Evolutionary conservation across 257 asterid genomes (phyloP).

Genomic region (Petunia secreta): DNA sequence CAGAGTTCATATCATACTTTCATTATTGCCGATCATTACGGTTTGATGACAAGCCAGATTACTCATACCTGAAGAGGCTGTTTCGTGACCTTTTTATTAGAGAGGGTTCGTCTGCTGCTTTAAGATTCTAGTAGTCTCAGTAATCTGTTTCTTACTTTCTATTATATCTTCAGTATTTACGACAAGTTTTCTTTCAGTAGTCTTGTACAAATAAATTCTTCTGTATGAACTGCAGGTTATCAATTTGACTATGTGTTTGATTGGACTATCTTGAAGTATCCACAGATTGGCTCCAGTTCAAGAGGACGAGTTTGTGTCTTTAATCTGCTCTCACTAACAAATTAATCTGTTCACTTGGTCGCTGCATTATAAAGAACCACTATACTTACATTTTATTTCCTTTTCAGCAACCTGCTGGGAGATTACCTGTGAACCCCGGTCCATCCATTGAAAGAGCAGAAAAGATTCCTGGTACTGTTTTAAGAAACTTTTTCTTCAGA

Average conservation of each 20-base stretch:
- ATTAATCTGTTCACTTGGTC: not conserved
- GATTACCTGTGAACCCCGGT: conserved; percentile 61
- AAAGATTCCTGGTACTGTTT: conserved; percentile 66
- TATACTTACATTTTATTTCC: conserved; percentile 23
- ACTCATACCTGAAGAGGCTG: conserved; percentile 82
- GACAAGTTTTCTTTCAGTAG: not conserved
- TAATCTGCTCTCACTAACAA: not conserved
- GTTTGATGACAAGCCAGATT: conserved; percentile 90
- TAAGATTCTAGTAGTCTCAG: not conserved
- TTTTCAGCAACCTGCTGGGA: conserved; percentile 62
- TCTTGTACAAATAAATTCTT: not conserved
- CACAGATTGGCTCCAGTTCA: conserved; percentile 79
- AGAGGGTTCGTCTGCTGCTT: conserved; percentile 55
- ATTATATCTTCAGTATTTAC: not conserved
- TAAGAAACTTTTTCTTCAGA: conserved; percentile 7
- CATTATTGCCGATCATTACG: conserved; percentile 94
- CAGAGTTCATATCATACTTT: conserved; percentile 85
- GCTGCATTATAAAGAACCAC: conserved; percentile 8
- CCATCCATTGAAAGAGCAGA: conserved; percentile 62
- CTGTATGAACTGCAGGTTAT: conserved; percentile 55
- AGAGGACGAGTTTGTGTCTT: conserved; percentile 54
- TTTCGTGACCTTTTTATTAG: conserved; percentile 84
- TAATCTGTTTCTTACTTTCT: not conserved
- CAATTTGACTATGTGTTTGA: conserved; percentile 88
- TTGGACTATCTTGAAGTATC: conserved; percentile 89